Evolutionary conservation across 768 basidiomycete genomes (phyloP).

Genomic region (Atractiella rhizophila): DNA sequence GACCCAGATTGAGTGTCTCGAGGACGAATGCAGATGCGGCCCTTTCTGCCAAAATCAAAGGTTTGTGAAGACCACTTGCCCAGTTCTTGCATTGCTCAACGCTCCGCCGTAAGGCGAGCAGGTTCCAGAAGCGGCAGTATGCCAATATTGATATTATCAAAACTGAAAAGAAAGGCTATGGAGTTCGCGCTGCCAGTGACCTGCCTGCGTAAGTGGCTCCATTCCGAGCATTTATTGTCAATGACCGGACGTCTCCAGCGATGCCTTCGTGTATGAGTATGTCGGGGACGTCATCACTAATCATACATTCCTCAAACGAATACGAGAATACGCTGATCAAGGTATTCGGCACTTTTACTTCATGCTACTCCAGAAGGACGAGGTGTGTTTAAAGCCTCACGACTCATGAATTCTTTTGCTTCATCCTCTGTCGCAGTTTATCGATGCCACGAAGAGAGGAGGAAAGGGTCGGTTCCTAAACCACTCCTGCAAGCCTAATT

Average conservation of each 20-base stretch:
- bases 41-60: constrained; percentile 73
- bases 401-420: neutral
- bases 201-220: constrained; percentile 22
- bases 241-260: constrained; percentile 17
- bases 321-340: constrained; percentile 76
- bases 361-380: constrained; percentile 97
- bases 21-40: constrained; percentile 62
- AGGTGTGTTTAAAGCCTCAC: constrained; percentile 32
- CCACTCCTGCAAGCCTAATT: constrained; percentile 92
- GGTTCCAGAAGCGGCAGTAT: constrained; percentile 68
- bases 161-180: constrained; percentile 90
- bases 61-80: constrained; percentile 25
- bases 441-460: constrained; percentile 90
- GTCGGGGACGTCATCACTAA: constrained; percentile 86
- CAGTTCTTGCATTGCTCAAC: neutral
- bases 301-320: constrained; percentile 63
- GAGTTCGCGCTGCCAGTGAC: constrained; percentile 43
- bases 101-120: constrained; percentile 19
- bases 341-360: constrained; percentile 96
- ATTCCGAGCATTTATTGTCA: neutral
- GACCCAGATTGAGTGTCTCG: constrained; percentile 88
- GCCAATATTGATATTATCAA: constrained; percentile 65
- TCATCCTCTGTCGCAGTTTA: constrained; percentile 35
- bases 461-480: constrained; percentile 94
- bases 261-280: constrained; percentile 87